Evolutionary conservation across 495 filamentous ascomycete species (phyloP).

Genomic region (Lasiosphaeris hirsuta): DNA sequence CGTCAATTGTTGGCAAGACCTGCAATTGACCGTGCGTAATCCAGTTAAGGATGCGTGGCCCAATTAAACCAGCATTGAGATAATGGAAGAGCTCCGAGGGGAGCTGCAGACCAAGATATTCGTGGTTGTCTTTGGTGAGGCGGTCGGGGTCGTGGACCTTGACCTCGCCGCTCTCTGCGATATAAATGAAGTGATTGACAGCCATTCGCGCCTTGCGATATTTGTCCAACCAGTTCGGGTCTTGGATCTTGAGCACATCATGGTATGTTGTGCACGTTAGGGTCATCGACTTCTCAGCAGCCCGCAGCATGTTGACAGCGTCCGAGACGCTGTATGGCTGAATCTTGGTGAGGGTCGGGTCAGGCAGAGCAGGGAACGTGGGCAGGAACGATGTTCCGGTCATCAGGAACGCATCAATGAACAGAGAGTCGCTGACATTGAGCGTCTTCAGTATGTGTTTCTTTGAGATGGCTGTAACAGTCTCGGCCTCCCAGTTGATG

Average conservation of each 20-base stretch:
- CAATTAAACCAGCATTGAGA: slow-evolving; percentile 75
- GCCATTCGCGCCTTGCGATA: slow-evolving; percentile 80
- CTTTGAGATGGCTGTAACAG: slow-evolving; percentile 70
- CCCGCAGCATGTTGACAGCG: slow-evolving; percentile 68
- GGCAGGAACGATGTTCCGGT: slow-evolving; percentile 77
- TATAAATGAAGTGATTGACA: slow-evolving; percentile 81
- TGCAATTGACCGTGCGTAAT: slow-evolving; percentile 72
- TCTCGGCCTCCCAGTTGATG: slow-evolving; percentile 64
- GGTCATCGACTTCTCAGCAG: slow-evolving; percentile 58
- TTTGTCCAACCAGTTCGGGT: slow-evolving; percentile 74
- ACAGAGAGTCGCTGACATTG: slow-evolving; percentile 65
- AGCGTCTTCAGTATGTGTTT: slow-evolving; percentile 66
- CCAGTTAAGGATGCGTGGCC: slow-evolving; percentile 75
- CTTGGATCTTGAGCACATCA: slow-evolving; percentile 64
- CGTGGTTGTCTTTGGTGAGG: slow-evolving; percentile 76
- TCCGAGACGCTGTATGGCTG: slow-evolving; percentile 60
- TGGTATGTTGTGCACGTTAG: slow-evolving; percentile 65
- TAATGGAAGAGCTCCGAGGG: slow-evolving; percentile 93
- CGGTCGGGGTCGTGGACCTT: slow-evolving; percentile 65
- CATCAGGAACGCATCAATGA: slow-evolving; percentile 80
- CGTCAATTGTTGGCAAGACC: slow-evolving; percentile 74
- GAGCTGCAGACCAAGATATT: slow-evolving; percentile 83
- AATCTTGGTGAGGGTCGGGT: slow-evolving; percentile 39
- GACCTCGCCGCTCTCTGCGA: slow-evolving; percentile 71
- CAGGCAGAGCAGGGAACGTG: slow-evolving; percentile 70